Conservation (phyloP, 441 rosid genomes). For the Croton setiger region DNA sequence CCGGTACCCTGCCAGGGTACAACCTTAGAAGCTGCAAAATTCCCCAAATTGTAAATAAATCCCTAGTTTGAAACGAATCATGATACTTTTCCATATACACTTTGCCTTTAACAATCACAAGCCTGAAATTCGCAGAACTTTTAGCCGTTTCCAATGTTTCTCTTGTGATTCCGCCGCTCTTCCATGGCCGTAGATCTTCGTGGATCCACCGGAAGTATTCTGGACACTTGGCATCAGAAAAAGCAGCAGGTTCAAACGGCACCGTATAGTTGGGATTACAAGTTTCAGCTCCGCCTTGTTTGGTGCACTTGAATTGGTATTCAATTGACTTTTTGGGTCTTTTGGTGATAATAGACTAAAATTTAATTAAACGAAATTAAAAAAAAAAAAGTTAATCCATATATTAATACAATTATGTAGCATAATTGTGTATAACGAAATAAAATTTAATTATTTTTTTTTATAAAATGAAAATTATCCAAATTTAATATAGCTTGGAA, state of each 20-base stretch:
- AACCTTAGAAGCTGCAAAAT: slow-evolving; percentile 52
- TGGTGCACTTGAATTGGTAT: slow-evolving; percentile 20
- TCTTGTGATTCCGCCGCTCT: slow-evolving; percentile 41
- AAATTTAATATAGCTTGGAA: no score
- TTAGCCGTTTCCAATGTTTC: slow-evolving; percentile 40
- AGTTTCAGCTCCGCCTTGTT: slow-evolving; percentile 1
- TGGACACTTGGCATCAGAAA: slow-evolving; percentile 38
- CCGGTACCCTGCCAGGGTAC: slow-evolving; percentile 61
- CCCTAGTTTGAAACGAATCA: slow-evolving; percentile 50
- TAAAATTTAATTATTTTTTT: no score
- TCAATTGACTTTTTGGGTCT: slow-evolving; percentile 10
- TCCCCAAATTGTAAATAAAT: slow-evolving; percentile 63
- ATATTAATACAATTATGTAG: no score
- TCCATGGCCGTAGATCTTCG: slow-evolving; percentile 67
- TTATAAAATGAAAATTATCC: no score
- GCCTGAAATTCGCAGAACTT: slow-evolving; percentile 37
- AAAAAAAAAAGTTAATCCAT: no score
- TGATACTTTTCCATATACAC: slow-evolving; percentile 41
- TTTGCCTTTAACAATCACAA: slow-evolving; percentile 43
- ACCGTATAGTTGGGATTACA: slow-evolving; percentile 20
- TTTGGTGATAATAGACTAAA: neutral
- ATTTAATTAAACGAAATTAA: neutral
- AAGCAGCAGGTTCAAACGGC: neutral
- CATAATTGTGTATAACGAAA: no score
- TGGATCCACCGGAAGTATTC: slow-evolving; percentile 71